These are phyloP conservation scores for Stephania yunnanensis DNA, from an alignment of 164 flowering plant species.

Conservation along the genomic window DNA sequence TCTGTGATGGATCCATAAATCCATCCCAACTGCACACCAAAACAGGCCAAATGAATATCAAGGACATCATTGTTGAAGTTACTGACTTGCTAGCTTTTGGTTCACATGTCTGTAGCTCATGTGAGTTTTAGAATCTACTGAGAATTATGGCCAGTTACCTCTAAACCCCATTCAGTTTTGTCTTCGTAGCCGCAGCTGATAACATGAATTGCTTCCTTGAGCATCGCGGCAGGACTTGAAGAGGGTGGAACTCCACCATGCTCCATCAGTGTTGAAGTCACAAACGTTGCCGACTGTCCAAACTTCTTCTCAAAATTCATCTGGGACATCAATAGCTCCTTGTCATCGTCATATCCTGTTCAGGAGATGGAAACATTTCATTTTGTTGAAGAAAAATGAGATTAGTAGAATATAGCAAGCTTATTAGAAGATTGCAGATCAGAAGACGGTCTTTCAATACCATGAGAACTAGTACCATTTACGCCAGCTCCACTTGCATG, in stretches of 20 bases:
- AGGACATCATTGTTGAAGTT: not conserved
- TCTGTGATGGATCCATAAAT: conserved; percentile 89
- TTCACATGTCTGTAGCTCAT: not conserved
- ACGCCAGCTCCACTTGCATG: conserved; percentile 29
- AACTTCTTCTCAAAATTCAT: conserved; percentile 87
- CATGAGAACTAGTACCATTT: conserved; percentile 30
- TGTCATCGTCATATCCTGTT: conserved; percentile 62
- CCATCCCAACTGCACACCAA: conserved; percentile 74
- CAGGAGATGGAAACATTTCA: not conserved
- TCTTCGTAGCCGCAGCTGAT: conserved; percentile 98
- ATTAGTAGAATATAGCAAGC: not conserved
- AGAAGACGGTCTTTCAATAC: conserved; percentile 32
- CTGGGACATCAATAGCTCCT: conserved; percentile 68
- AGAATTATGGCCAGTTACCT: conserved; percentile 39
- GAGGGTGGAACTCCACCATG: conserved; percentile 95
- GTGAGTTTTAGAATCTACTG: not conserved
- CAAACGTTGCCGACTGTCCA: conserved; percentile 84
- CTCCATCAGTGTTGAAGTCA: conserved; percentile 84
- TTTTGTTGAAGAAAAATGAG: not conserved
- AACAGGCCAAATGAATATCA: not conserved
- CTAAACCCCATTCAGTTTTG: conserved; percentile 90
- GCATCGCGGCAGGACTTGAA: conserved; percentile 85
- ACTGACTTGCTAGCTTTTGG: not conserved
- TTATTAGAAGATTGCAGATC: not conserved
- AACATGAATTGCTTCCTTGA: conserved; percentile 97